A percentile compares a stretch with the other conserved stretches of the same genome.
Conservation (phyloP, 768 basidiomycete species). For the Suillus luteus region DNA sequence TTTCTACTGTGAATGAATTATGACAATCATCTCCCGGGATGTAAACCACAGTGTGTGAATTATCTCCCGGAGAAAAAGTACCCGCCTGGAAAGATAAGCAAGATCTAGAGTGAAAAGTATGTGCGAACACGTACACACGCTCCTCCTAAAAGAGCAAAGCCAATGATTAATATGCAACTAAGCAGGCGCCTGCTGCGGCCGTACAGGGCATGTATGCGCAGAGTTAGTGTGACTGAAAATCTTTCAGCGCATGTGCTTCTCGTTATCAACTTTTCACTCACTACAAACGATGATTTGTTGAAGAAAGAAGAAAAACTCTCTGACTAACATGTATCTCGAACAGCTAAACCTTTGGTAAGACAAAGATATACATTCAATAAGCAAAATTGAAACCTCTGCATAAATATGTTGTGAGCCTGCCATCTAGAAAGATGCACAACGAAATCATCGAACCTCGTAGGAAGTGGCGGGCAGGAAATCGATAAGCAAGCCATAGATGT, state of each 20-base stretch:
- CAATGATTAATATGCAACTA: constrained; percentile 37
- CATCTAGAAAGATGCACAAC: not conserved
- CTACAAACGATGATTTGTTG: constrained; percentile 50
- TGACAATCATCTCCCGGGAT: constrained; percentile 25
- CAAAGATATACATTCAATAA: not conserved
- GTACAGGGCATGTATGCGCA: constrained; percentile 55
- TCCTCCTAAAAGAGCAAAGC: constrained; percentile 32
- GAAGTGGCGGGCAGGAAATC: constrained; percentile 24
- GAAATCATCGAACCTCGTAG: not conserved
- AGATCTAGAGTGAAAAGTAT: not conserved
- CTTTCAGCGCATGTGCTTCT: not conserved
- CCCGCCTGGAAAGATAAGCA: constrained; percentile 40
- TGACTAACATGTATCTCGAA: constrained; percentile 37
- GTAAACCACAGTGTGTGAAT: constrained; percentile 26
- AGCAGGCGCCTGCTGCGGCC: constrained; percentile 40
- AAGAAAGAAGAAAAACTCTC: constrained; percentile 43
- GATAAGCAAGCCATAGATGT: constrained; percentile 33
- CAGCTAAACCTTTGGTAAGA: constrained; percentile 37
- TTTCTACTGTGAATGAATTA: constrained; percentile 15
- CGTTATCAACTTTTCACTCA: constrained; percentile 28
- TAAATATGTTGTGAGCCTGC: not conserved
- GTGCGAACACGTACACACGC: constrained; percentile 37
- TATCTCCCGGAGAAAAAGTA: constrained; percentile 38
- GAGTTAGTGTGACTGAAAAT: constrained; percentile 41
- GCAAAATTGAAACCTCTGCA: constrained; percentile 12